Evolutionary conservation across 495 filamentous ascomycete genomes (phyloP).

Genomic region (Jackrogersella minutella): DNA sequence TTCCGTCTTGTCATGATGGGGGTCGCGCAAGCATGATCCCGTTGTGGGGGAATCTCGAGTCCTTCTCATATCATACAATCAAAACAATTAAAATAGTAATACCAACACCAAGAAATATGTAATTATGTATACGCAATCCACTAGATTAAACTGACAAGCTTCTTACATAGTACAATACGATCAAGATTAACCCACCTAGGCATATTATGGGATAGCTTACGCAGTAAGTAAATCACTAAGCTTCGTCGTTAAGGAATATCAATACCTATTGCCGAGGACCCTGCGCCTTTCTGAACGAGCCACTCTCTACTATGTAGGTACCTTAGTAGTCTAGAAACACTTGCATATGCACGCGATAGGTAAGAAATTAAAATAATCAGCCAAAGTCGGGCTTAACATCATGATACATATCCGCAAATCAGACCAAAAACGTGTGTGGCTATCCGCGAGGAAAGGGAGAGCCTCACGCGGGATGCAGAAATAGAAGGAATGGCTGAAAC

Average conservation of each 20-base stretch:
- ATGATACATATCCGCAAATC: slow-evolving; percentile 30
- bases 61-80: slow-evolving; percentile 2
- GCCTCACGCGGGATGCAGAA: slow-evolving; percentile 38
- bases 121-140: slow-evolving; percentile 10
- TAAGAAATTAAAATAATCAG: slow-evolving; percentile 22
- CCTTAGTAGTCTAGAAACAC: slow-evolving; percentile 28
- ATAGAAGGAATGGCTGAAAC: slow-evolving; percentile 42
- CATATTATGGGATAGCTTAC: too few species aligned
- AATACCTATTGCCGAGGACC: slow-evolving; percentile 28
- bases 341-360: slow-evolving; percentile 26
- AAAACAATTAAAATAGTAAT: slow-evolving; percentile 4
- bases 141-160: slow-evolving; percentile 10
- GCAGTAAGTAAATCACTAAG: slow-evolving; percentile 26
- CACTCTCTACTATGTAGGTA: neutral
- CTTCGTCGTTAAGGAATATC: slow-evolving; percentile 21
- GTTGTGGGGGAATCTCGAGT: slow-evolving; percentile 38
- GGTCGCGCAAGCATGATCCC: slow-evolving; percentile 32
- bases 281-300: slow-evolving; percentile 24
- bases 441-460: slow-evolving; percentile 24
- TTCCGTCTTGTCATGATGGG: slow-evolving; percentile 30
- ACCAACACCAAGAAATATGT: slow-evolving; percentile 9
- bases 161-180: neutral
- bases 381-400: slow-evolving; percentile 30
- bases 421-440: slow-evolving; percentile 21
- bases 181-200: too few species aligned